Conservation (phyloP, 495 filamentous ascomycete species). For the Alectoria sarmentosa region DNA sequence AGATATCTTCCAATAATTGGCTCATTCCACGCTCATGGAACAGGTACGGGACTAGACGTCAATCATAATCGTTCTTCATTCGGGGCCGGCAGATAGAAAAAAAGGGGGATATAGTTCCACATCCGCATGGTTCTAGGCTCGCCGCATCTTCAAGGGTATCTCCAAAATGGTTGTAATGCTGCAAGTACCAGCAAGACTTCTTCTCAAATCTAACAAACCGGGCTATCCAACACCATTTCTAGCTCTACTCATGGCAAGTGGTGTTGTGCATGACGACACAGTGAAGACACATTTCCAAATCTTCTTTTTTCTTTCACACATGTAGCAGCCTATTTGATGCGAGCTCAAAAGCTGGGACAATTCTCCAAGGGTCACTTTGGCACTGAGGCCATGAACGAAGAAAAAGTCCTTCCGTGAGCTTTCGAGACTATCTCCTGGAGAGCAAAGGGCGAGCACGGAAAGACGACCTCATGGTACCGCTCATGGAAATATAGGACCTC, state of each 20-base stretch:
- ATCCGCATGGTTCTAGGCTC: neutral
- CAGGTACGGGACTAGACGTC: neutral
- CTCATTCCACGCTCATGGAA: neutral
- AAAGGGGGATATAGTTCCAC: neutral
- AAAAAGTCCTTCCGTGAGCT: neutral
- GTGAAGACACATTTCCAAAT: neutral
- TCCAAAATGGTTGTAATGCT: neutral
- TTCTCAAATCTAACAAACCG: neutral
- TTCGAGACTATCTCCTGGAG: neutral
- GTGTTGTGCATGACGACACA: neutral
- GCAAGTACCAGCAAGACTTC: neutral
- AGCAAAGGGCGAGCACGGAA: neutral
- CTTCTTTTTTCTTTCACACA: neutral
- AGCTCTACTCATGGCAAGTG: neutral
- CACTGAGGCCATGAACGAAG: no score
- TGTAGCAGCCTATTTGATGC: neutral
- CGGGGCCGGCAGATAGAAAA: neutral
- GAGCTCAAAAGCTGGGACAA: neutral
- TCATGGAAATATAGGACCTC: neutral
- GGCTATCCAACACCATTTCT: neutral
- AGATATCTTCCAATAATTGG: neutral
- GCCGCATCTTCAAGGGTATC: neutral
- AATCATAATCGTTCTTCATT: neutral
- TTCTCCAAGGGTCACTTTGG: neutral
- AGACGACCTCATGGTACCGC: neutral